A percentile compares a stretch with the other conserved stretches of the same genome.
These are phyloP conservation scores for Iberis pinnata DNA, from an alignment of 345 rosid genomes.

Conservation along the genomic window DNA sequence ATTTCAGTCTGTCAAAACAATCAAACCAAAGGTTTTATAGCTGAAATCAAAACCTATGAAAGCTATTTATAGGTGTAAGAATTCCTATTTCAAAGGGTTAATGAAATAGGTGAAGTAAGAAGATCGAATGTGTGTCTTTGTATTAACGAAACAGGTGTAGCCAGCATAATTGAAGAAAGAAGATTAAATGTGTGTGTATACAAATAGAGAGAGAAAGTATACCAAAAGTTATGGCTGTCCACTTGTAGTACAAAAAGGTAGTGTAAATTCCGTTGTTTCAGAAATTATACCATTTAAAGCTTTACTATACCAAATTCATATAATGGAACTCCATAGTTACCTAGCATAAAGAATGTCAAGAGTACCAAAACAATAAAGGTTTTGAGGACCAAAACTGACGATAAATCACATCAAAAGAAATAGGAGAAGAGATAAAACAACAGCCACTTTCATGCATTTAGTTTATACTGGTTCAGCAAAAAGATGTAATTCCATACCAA, in stretches of 20 bases:
- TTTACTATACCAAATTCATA: not conserved
- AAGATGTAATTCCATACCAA: slow-evolving; percentile 78
- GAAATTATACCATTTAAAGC: not conserved
- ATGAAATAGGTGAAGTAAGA: too few relatives aligned
- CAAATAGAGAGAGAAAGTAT: not conserved
- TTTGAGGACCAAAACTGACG: too few relatives aligned
- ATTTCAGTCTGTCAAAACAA: slow-evolving; percentile 48
- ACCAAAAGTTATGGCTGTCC: not conserved
- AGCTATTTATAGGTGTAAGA: slow-evolving; percentile 1
- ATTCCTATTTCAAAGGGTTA: not conserved
- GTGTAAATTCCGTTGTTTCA: not conserved
- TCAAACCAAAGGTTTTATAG: not conserved
- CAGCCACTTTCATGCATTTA: slow-evolving; percentile 75
- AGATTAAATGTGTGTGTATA: not conserved
- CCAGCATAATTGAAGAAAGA: too few relatives aligned
- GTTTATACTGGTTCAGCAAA: slow-evolving; percentile 71
- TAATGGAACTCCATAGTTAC: not conserved
- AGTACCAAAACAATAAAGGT: too few relatives aligned
- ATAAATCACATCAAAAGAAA: too few relatives aligned
- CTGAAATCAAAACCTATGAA: not conserved
- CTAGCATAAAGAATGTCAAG: not conserved
- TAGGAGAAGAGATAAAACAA: too few relatives aligned
- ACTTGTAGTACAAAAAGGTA: not conserved
- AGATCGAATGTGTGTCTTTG: too few relatives aligned
- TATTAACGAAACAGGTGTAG: not conserved